Base-by-base conservation (phyloP, 2,329 filamentous ascomycete genomes). In the Alternaria brassicicola region DNA sequence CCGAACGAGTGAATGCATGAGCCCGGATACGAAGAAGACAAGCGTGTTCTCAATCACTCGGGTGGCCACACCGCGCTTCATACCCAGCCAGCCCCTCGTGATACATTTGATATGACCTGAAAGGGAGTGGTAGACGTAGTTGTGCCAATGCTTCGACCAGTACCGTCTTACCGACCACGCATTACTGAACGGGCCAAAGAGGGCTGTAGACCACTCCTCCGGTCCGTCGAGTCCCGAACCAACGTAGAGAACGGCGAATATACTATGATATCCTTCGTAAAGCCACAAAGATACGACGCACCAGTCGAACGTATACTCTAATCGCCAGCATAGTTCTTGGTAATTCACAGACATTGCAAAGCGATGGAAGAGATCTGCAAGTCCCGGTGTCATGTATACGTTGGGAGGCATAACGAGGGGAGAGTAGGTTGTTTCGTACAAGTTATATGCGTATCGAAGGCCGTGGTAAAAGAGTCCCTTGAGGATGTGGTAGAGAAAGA, bases 71-170 rank as follows among this genome's bases (percentile, higher is more conserved):
- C 46, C 47, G 17, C 51, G 52, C 39, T 45, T 9, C 51, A 66
- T 47, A 2, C 61, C 26, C n/a, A 64, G 25, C 58, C 52, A 59
- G 13, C 51, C 21, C 19, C 67, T 36, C 21, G 62, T 66, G 1
- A 69, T 9, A n/a, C 65, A 30, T 49, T 61, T 63, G 19, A 53
- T 41, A 26, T 69, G 66, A 9, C 57, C 59, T 2, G 42, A 35
- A 41, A 69, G 66, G 6, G 56, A 61, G 13, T 54, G 45, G 23
- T 64, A 56, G 21, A 70, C 60, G 26, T 55, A 70, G 15, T 65
- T 65, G 41, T 70, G 67, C 67, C 67, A 70, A 36, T 69, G 66
- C 8, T 49, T 43, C 1, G 60, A 55, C 67, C 67, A 70, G 21
- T 66, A 70, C 10, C 55, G 12, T 2, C 67, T 33, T 2, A 69